Conservation (phyloP, 257 asterid species). For the Nicotiana benthamiana region DNA sequence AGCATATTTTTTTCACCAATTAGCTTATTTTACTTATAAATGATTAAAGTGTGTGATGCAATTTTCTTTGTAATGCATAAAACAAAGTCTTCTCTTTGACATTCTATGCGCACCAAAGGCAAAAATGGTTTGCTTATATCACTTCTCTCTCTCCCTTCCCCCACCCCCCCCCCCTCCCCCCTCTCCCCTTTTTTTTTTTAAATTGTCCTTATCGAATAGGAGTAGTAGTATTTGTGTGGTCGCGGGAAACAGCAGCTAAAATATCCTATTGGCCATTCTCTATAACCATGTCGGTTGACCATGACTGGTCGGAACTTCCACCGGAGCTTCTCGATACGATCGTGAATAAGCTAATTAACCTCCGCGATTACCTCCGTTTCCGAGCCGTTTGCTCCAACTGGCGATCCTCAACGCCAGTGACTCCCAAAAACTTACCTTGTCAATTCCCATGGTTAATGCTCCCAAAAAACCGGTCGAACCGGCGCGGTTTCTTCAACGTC, state of each 20-base stretch:
- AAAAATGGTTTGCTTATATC: neutral
- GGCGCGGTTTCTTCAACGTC: conserved; percentile 45
- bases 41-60: neutral
- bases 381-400: conserved; percentile 55
- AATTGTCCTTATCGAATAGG: neutral
- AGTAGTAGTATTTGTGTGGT: neutral
- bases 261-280: no score
- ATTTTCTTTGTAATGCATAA: neutral
- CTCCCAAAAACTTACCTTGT: conserved; percentile 47
- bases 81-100: neutral
- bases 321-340: conserved; percentile 56
- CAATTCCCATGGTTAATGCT: conserved; percentile 94
- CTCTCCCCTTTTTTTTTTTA: no score
- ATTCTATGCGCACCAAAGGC: neutral
- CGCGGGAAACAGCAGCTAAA: neutral
- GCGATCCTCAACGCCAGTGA: conserved; percentile 41
- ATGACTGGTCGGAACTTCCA: conserved; percentile 62
- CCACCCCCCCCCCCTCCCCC: no score
- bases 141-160: no score
- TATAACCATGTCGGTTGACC: conserved; percentile 32
- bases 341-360: conserved; percentile 29
- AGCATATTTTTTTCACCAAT: neutral
- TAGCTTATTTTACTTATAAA: neutral
- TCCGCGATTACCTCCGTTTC: conserved; percentile 59
- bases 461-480: conserved; percentile 34